These are phyloP conservation scores for Metschnikowia hibisci DNA, from an alignment of 805 yeast species.

Conservation along the genomic window DNA sequence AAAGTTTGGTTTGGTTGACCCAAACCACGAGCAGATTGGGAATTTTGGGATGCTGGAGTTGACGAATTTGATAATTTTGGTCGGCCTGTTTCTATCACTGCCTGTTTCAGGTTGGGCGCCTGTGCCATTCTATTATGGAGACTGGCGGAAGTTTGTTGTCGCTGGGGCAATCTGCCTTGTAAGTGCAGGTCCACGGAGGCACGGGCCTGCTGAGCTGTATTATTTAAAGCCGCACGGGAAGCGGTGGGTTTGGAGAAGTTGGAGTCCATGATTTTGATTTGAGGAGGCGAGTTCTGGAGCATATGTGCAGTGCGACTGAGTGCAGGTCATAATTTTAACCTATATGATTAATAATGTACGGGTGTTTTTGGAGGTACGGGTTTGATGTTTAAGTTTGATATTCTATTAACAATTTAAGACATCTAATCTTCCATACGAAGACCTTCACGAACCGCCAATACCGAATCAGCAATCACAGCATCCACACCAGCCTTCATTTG, in stretches of 20 bases:
- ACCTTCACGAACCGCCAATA: slow-evolving; percentile 86
- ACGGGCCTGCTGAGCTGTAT: not conserved
- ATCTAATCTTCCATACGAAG: slow-evolving; percentile 37
- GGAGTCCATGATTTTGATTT: not conserved
- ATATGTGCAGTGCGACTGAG: too few species aligned
- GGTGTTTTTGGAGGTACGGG: too few species aligned
- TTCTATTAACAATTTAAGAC: too few species aligned
- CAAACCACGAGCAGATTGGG: too few species aligned
- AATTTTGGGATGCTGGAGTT: too few species aligned
- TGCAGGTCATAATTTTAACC: too few species aligned
- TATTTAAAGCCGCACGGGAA: slow-evolving; percentile 14
- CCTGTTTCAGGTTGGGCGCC: not conserved
- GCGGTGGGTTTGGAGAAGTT: not conserved
- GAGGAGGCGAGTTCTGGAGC: not conserved
- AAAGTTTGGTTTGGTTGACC: too few species aligned
- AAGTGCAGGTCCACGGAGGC: slow-evolving; percentile 41
- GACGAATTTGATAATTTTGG: too few species aligned
- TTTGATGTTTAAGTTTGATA: too few species aligned
- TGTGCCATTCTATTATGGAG: slow-evolving; percentile 10
- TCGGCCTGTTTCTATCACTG: not conserved
- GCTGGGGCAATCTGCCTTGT: slow-evolving; percentile 32
- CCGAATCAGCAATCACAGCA: slow-evolving; percentile 97
- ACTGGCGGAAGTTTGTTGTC: slow-evolving; percentile 10
- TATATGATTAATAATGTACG: too few species aligned
- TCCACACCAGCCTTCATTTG: slow-evolving; percentile 95